Base-by-base conservation (phyloP, 1,284 basidiomycete genomes). In the Papiliotrema fonsecae region DNA sequence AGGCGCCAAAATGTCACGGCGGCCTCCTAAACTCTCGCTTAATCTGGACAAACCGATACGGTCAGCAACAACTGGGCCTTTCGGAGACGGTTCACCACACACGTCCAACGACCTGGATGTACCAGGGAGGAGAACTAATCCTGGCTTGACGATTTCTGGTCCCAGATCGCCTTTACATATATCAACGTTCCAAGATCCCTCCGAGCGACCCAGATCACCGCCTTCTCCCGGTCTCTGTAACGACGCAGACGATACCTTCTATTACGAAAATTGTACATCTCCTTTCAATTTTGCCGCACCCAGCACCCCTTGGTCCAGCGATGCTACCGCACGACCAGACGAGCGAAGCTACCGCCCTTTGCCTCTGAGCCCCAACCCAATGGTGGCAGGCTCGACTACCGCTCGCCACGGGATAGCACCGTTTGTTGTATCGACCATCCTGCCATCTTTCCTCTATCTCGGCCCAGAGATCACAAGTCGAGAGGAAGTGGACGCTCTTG, bases 371-470 rank as follows among this genome's bases (percentile, higher is more conserved):
- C 11, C 6, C 14, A 19, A 28, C 16, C 16, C 32, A 3, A 10
- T 28, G 26, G 14, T 27, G 4, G 21, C 26, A 13, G 42, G 34
- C 24, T 18, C 45, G n/a, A 76, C 82, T n/a, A 65, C 71, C 25
- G 76, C 77, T 16, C 72, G 76, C 48, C 79, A 82, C 7, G 78
- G 78, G 10, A 78, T 63, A 27, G 70, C 75, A 4, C 62, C 67
- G 2, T 93, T 94, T 64, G 76, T 79, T 19, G 81, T 93, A 21
- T 91, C 88, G 13, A 87, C 84, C 11, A 96, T 97, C 55, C 77
- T 97, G 1, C 91, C 93, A 1, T 81, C 82, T 50, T 94, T 94
- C 72, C 77, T 97, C 19, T 97, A 82, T 70, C 80, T 97, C 16
- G 93, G 93, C 1, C 88, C 93, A 0, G 91, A 97, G 68, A 79